Base-by-base conservation (phyloP, 805 yeast species). In the Metschnikowia koreensis region DNA sequence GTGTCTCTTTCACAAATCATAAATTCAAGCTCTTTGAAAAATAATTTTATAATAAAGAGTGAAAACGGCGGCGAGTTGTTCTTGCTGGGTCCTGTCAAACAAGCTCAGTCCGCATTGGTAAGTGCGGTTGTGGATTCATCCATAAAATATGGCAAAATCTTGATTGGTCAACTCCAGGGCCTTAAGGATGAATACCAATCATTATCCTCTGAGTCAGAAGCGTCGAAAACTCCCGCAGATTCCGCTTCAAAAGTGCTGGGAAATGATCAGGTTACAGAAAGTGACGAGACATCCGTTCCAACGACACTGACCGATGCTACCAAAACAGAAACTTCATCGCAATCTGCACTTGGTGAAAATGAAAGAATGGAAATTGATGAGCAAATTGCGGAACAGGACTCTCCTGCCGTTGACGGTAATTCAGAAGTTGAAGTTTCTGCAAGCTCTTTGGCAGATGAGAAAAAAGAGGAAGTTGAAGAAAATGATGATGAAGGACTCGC, bases 81-180 rank as follows among this genome's bases (percentile, higher is more conserved):
- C 37, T 28, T 57, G 6, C 49, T 50, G 40, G 49, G 47, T 13
- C 10, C 43, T 4, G 45, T 48, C 1, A 52, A 52, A 10, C 37
- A 44, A 16, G 22, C 48, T 9, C 53, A 48, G 38, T 43, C 58
- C 8, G 31, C 46, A 12, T 44, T 56, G 26, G 46, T 53, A 4
- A 46, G 41, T 12, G 50, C 57, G 13, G 31, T 53, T 34, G 61
- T 56, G 1, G 60, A 57, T 16, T 47, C 60, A 3, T 44, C 61
- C 29, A 36, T 57, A 8, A 39, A 34, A 4, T 46, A 51, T 16
- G 51, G 60, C 16, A 41, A 52, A 13, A 17, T 38, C 0, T 22
- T 59, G 16, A 39, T 55, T 2, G 38, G 43, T 9, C 54, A 53
- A 17, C 53, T 57, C 31, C 51, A 53, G 27, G 44, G 40, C 16